These are phyloP conservation scores for Histomonas meleagridis DNA, from an alignment of 208 protist species.

Conservation along the genomic window DNA sequence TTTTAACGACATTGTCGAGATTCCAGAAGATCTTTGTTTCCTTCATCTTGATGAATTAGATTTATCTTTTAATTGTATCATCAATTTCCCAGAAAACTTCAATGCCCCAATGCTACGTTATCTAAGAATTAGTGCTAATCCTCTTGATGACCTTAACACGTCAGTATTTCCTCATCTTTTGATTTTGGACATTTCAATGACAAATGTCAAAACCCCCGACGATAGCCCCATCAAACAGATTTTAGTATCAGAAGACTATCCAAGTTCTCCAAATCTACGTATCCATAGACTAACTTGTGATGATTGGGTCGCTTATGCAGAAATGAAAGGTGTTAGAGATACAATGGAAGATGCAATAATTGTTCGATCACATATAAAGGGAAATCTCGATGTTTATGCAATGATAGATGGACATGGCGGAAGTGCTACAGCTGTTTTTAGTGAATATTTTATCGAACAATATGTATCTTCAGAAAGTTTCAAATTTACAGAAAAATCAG, in stretches of 20 bases:
- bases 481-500: neutral
- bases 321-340: slow-evolving; percentile 11
- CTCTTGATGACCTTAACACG: too few relatives aligned
- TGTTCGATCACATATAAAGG: neutral
- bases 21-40: neutral
- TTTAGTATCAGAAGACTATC: too few relatives aligned
- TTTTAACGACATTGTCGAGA: neutral
- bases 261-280: too few relatives aligned
- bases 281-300: too few relatives aligned
- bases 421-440: neutral
- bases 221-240: too few relatives aligned
- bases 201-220: too few relatives aligned
- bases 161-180: too few relatives aligned
- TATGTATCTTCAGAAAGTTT: neutral
- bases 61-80: neutral
- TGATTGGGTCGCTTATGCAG: neutral
- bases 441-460: neutral
- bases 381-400: neutral
- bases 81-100: neutral
- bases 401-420: neutral
- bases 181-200: too few relatives aligned
- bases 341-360: neutral
- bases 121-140: too few relatives aligned
- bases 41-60: neutral
- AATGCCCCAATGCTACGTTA: too few relatives aligned